Evolutionary conservation across 2,329 filamentous ascomycete genomes (phyloP).

Genomic region (Dothideomycetes sp.): DNA sequence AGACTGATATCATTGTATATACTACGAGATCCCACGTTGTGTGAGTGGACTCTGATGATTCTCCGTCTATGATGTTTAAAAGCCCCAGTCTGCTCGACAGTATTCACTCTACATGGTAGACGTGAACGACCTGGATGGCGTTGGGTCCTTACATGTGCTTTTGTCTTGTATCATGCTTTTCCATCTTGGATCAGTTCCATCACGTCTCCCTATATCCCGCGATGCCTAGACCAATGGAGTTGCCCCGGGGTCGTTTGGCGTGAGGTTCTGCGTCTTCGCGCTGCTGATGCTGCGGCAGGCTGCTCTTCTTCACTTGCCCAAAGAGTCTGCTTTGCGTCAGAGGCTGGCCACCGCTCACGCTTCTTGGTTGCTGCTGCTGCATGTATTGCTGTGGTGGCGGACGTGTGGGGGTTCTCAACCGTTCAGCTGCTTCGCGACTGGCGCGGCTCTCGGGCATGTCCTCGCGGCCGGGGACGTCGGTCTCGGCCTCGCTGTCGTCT

Average conservation of each 20-base stretch:
- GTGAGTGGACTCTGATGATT: no score
- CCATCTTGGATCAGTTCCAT: no score
- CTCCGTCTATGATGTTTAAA: no score
- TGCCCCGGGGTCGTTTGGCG: not conserved
- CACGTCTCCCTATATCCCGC: not conserved
- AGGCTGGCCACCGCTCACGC: not conserved
- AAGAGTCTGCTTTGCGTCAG: constrained; percentile 1
- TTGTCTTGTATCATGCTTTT: no score
- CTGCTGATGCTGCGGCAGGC: not conserved
- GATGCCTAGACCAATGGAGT: not conserved
- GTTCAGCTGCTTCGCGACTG: not conserved
- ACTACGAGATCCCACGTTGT: no score
- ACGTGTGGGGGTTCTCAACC: constrained; percentile 4
- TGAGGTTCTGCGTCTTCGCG: not conserved
- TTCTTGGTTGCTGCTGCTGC: no score
- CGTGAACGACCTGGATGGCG: no score
- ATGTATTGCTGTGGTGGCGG: not conserved
- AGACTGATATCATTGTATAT: no score
- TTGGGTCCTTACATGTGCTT: no score
- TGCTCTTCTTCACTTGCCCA: constrained; percentile 2
- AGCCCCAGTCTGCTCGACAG: no score
- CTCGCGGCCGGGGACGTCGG: constrained; percentile 48
- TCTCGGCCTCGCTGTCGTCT: constrained; percentile 39
- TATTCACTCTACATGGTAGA: no score
- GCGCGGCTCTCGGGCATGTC: constrained; percentile 36